These are phyloP conservation scores for Torulaspora delbrueckii DNA, from an alignment of 805 yeast genomes.

Conservation along the genomic window DNA sequence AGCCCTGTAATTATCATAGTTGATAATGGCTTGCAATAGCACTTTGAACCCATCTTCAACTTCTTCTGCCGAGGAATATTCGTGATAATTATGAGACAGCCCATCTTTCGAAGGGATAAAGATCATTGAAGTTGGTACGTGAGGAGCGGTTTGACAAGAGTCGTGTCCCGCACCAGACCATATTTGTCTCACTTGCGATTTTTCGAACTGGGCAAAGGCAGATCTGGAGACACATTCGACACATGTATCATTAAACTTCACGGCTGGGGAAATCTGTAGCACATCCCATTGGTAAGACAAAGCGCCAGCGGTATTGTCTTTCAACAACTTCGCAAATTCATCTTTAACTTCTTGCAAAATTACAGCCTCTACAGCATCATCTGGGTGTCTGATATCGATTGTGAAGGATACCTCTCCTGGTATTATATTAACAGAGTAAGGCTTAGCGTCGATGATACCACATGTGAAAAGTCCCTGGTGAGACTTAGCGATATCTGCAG, in stretches of 20 bases:
- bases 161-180: conserved; percentile 75
- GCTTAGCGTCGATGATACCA: conserved; percentile 53
- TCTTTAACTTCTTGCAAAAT: conserved; percentile 40
- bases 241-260: conserved; percentile 50
- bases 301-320: conserved; percentile 29
- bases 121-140: conserved; percentile 68
- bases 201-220: conserved; percentile 47
- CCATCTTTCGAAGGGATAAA: conserved; percentile 68
- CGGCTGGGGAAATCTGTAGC: conserved; percentile 50
- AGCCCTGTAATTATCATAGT: conserved; percentile 36
- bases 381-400: conserved; percentile 54
- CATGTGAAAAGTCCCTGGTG: conserved; percentile 53
- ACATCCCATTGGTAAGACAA: conserved; percentile 41
- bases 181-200: conserved; percentile 41
- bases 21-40: conserved; percentile 46
- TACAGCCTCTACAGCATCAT: conserved; percentile 39
- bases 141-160: conserved; percentile 52
- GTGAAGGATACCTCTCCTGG: conserved; percentile 58
- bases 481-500: conserved; percentile 50
- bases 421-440: conserved; percentile 62
- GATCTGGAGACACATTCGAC: conserved; percentile 48
- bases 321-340: conserved; percentile 37
- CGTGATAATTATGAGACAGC: conserved; percentile 61
- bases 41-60: conserved; percentile 57
- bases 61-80: conserved; percentile 60